Conservation (phyloP, 306 rosid species). For the Casuarina equisetifolia region DNA sequence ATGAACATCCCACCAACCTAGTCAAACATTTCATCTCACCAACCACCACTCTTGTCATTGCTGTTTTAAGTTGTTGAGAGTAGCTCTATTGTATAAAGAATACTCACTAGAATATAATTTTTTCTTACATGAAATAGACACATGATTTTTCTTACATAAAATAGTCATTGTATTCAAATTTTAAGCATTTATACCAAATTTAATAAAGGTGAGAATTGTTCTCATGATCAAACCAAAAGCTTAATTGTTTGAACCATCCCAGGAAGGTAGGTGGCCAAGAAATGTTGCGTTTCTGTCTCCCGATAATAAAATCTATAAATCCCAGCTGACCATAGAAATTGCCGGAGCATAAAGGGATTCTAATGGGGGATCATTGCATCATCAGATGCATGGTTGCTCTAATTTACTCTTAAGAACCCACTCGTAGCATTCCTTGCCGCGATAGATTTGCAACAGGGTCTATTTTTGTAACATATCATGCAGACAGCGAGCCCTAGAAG, state of each 20-base stretch:
- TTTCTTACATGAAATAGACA: no score
- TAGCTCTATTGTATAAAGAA: no score
- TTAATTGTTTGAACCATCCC: neutral
- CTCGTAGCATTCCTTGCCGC: slow-evolving; percentile 39
- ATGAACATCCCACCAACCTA: no score
- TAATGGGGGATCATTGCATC: slow-evolving; percentile 21
- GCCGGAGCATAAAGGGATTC: slow-evolving; percentile 41
- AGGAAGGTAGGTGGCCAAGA: slow-evolving; percentile 63
- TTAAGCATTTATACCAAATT: no score
- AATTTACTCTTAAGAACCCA: slow-evolving; percentile 53
- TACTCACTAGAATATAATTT: no score
- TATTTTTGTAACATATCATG: slow-evolving; percentile 60
- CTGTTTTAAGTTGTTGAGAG: no score
- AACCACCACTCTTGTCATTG: no score
- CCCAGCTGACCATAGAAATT: slow-evolving; percentile 49
- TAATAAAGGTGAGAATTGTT: no score
- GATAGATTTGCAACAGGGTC: slow-evolving; percentile 44
- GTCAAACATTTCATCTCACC: no score
- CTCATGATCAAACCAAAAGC: no score
- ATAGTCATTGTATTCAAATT: no score
- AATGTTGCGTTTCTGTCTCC: slow-evolving; percentile 44
- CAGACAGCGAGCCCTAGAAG: slow-evolving; percentile 41
- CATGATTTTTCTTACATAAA: no score
- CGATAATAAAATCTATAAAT: slow-evolving; percentile 35
- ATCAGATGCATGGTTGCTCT: slow-evolving; percentile 52